Evolutionary conservation across 202 grass and related monocot genomes (phyloP), one percentile per base, ranked within the genome.

Genomic region (Schoenoplectus triqueter): DNA sequence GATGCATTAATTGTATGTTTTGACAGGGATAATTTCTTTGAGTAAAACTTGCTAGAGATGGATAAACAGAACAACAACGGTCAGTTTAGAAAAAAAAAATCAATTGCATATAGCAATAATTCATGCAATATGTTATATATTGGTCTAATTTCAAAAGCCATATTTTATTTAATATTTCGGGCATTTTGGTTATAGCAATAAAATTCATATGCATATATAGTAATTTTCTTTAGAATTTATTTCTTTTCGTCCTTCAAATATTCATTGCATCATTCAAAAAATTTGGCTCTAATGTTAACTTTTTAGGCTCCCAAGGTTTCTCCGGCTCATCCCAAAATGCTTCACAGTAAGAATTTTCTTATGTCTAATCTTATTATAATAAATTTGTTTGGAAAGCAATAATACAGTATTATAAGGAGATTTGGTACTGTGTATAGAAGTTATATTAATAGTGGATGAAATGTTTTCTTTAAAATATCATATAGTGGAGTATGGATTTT

Each of bases 41-140:
- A 21, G 47, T 52, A 51, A 10, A 21, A 48, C 3, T 9, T 74
- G 7, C 8, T 22, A 74, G 18, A 71, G 71, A 74, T 74, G 71
- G 71, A 74, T 74, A 74, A 74, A 52, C 71, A 74, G 22, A 74
- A 17, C 10, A 54, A 52, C 31, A 31, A 31, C 31, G 31, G 31
- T 31, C 31, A 31, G 31, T 31, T 31, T 31, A 31, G 31, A 31
- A 31, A 31, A 31, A 31, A 31, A 31, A 31, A 31, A 45, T 54
- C 1, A 54, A 45, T 74, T 54, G 44, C 66, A 66, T 69, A 45
- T 48, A 48, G 9, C 68, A 71, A 71, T 0, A 18, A 8, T 71
- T 48, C 46, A 48, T 31, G 31, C 31, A 31, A 31, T 31, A 31
- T 31, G 31, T 31, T 31, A 31, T 31, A 31, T 31, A 31, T 31